Conservation (phyloP, 371 early-diverging fungal genomes). For the Blastocladiella emersonii region DNA sequence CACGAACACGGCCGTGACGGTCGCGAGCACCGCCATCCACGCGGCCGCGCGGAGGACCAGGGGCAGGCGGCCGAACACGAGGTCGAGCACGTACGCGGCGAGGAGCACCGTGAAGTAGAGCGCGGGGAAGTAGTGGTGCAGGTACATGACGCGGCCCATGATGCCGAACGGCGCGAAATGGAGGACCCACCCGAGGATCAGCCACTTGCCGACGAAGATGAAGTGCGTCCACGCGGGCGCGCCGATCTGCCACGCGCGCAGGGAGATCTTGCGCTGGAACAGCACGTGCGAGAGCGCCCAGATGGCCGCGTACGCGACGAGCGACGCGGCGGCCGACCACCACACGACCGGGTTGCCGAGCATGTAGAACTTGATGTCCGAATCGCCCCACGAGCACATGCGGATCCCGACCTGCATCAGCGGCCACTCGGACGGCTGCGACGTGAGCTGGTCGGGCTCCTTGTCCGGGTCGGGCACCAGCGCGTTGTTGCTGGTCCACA, state of each 20-base stretch:
- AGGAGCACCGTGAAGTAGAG: slow-evolving; percentile 84
- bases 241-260: background rate
- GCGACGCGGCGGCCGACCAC: slow-evolving; percentile 70
- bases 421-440: slow-evolving; percentile 91
- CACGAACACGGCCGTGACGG: slow-evolving; percentile 36
- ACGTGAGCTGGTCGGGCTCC: slow-evolving; percentile 71
- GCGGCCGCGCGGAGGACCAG: slow-evolving; percentile 28
- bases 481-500: slow-evolving; percentile 97
- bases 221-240: slow-evolving; percentile 61
- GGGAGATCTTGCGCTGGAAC: slow-evolving; percentile 1
- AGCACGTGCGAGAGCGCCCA: slow-evolving; percentile 32
- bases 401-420: slow-evolving; percentile 80
- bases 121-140: slow-evolving; percentile 98
- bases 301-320: slow-evolving; percentile 34
- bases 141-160: slow-evolving; percentile 94
- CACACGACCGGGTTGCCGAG: slow-evolving; percentile 94
- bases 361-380: slow-evolving; percentile 79
- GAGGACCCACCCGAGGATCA: slow-evolving; percentile 81
- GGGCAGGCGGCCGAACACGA: slow-evolving; percentile 23
- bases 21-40: slow-evolving; percentile 25
- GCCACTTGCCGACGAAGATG: slow-evolving; percentile 48
- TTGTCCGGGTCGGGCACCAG: slow-evolving; percentile 93
- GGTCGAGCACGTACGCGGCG: slow-evolving; percentile 58
- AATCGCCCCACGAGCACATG: slow-evolving; percentile 95
- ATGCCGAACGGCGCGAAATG: slow-evolving; percentile 96